Evolutionary conservation across 192 early-diverging fungal species (phyloP).

Genomic region (Pilobolus umbonatus): DNA sequence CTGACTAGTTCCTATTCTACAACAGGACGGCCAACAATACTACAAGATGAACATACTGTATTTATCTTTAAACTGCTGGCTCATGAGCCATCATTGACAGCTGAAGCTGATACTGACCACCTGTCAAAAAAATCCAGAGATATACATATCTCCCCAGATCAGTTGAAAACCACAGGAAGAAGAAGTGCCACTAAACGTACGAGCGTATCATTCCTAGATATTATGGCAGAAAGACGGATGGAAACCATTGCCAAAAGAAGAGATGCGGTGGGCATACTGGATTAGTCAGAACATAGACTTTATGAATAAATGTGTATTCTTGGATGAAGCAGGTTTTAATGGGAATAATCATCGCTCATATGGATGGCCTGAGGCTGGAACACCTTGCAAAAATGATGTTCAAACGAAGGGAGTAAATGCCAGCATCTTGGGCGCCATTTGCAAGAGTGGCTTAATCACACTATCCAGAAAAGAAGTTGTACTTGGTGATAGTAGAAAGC

Average conservation of each 20-base stretch:
- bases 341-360: constrained; percentile 6
- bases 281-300: constrained; percentile 13
- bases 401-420: constrained; percentile 15
- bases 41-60: constrained; percentile 14
- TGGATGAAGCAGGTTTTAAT: constrained; percentile 16
- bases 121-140: constrained; percentile 9
- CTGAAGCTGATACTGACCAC: constrained; percentile 15
- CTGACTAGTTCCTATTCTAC: too few relatives aligned
- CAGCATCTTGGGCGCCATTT: constrained; percentile 22
- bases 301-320: constrained; percentile 14
- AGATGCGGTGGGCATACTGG: constrained; percentile 10
- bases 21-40: constrained; percentile 7
- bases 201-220: constrained; percentile 11
- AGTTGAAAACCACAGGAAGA: constrained; percentile 10
- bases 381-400: constrained; percentile 9
- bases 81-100: constrained; percentile 16
- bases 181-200: constrained; percentile 10
- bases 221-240: constrained; percentile 11
- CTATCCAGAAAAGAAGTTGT: constrained; percentile 5
- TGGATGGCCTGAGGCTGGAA: constrained; percentile 12
- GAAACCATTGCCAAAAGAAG: constrained; percentile 4
- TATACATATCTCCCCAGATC: constrained; percentile 7
- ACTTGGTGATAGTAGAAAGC: constrained; percentile 4
- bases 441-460: constrained; percentile 13
- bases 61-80: constrained; percentile 12